These are phyloP conservation scores for Rhizopogon rudus DNA, from an alignment of 768 basidiomycete genomes.

Conservation along the genomic window DNA sequence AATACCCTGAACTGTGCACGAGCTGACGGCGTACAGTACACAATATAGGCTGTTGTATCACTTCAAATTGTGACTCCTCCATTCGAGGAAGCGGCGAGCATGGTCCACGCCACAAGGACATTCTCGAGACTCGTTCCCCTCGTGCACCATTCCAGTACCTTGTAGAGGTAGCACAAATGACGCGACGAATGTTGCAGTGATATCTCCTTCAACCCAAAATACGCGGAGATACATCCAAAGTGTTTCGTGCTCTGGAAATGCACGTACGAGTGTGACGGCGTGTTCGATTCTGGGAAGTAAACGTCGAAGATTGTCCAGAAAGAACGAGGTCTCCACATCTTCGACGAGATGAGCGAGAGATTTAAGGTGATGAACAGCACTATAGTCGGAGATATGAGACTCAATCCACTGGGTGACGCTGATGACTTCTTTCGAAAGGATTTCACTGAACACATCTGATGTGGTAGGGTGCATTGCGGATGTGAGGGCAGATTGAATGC, in stretches of 20 bases:
- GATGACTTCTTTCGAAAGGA: conserved; percentile 36
- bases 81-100: conserved; percentile 64
- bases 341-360: conserved; percentile 22
- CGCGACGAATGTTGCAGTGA: not conserved
- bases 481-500: conserved; percentile 31
- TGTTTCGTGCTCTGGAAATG: conserved; percentile 55
- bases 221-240: conserved; percentile 59
- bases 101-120: conserved; percentile 64
- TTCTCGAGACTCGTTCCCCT: conserved; percentile 41
- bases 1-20: not conserved
- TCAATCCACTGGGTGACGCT: conserved; percentile 49
- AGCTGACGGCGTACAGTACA: not conserved
- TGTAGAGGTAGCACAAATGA: not conserved
- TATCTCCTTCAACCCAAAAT: not conserved
- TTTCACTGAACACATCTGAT: conserved; percentile 13
- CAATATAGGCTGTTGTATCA: not conserved
- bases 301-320: conserved; percentile 4
- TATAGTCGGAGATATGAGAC: conserved; percentile 62
- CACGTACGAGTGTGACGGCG: conserved; percentile 40
- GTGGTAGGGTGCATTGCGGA: conserved; percentile 14
- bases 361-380: conserved; percentile 53
- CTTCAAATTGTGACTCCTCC: not conserved
- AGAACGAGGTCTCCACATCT: conserved; percentile 10
- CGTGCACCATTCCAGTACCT: not conserved
- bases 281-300: conserved; percentile 28